Evolutionary conservation across 2,329 filamentous ascomycete species (phyloP).

Genomic region (Colletotrichum navitas): DNA sequence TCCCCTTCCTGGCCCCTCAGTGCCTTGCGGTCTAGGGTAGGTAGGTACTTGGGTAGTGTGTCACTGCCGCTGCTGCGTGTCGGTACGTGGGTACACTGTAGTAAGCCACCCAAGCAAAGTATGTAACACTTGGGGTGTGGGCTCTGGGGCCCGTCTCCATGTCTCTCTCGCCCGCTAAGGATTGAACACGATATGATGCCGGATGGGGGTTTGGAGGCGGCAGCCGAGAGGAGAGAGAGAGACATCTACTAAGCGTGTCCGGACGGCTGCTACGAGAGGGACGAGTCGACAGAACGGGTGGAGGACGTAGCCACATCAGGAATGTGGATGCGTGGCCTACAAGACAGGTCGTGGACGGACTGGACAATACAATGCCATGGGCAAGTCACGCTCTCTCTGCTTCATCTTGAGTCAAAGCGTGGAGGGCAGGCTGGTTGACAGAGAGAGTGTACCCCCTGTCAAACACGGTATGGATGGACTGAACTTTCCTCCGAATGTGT

Average conservation of each 20-base stretch:
- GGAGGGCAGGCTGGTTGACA: no score
- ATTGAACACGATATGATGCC: conserved; percentile 4
- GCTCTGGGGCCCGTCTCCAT: no score
- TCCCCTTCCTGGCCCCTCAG: conserved; percentile 2
- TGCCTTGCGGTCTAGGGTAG: not conserved
- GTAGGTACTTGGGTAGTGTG: no score
- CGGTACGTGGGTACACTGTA: not conserved
- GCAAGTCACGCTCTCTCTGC: not conserved
- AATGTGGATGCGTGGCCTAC: conserved; percentile 40
- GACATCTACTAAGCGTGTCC: not conserved
- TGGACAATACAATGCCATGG: conserved; percentile 17
- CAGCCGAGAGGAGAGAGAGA: conserved; percentile 8
- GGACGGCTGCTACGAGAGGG: conserved; percentile 14
- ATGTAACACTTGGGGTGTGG: no score
- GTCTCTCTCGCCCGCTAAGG: not conserved
- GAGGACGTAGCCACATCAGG: conserved; percentile 33
- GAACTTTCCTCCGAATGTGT: not conserved
- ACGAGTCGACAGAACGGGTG: not conserved
- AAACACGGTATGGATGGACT: not conserved
- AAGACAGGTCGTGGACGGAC: conserved; percentile 12
- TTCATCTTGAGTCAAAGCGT: conserved; percentile 8
- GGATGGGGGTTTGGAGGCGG: conserved; percentile 17
- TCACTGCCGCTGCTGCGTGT: conserved; percentile 2
- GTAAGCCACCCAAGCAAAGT: no score
- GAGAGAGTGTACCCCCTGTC: conserved; percentile 9